Base-by-base conservation (phyloP, 2,329 filamentous ascomycete genomes). In the Knufia fluminis region DNA sequence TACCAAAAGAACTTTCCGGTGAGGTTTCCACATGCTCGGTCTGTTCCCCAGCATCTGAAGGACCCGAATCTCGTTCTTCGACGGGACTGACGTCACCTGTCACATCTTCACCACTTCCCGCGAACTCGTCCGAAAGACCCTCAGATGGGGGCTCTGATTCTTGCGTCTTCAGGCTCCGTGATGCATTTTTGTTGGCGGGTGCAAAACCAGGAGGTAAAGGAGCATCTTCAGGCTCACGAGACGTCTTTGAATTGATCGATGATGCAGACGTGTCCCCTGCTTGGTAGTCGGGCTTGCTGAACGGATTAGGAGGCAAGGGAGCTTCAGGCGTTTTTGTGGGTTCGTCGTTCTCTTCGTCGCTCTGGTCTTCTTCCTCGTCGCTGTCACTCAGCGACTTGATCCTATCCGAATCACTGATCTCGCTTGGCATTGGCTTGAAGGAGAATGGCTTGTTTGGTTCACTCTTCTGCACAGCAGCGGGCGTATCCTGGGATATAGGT, bases 251-350 rank as follows among this genome's bases (percentile, higher is more conserved):
- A 3, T 66, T 64, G 48, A 66, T 65, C 2, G 68, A 71, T 7
- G 70, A 72, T 7, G 65, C 68, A 3, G 71, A 72, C n/a, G 71
- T 73, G 51, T 74, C 71, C 3, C 70, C 71, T 22, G 71, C 65
- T 7, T 66, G 66, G 57, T 73, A 74, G 10, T 57, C 63, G 32
- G 63, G 64, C 57, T 67, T 71, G 52, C 68, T 74, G n/a, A 68
- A 71, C 3, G 71, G 55, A 35, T 74, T 70, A 14, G 71, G 71
- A 3, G 71, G 71, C 31, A 74, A 59, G 8, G 71, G 71, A 8
- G 64, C 53, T 53, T 69, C 65, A 7, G 63, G 48, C 22, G 62
- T 52, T 32, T 62, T 57, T 39, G 6, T 12, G 3, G 33, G 33
- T 19, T 39, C 19, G n/a, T 36, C 44, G 3, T 46, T 31, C n/a